phyloP scores from a whole-genome alignment of 169 alveolate genomes.

The Hepatocystis sp. region DNA sequence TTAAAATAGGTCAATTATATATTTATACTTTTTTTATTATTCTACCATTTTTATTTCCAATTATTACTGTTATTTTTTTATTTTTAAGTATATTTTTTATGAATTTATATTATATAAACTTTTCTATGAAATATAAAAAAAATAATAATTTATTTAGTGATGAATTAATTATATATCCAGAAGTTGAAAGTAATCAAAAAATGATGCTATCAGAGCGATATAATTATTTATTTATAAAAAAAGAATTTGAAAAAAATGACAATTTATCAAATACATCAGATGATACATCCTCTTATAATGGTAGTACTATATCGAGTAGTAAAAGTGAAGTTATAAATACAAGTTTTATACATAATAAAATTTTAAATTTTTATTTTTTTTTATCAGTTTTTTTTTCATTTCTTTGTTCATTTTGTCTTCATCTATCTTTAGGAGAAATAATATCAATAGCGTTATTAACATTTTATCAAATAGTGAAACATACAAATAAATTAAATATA shows the following conservation, averaged over 20 bases:
- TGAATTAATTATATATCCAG: constrained; percentile 27
- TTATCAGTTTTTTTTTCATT: constrained; percentile 29
- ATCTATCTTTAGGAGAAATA: constrained; percentile 53
- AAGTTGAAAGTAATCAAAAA: constrained; percentile 25
- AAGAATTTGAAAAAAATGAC: constrained; percentile 49
- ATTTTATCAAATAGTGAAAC: constrained; percentile 60
- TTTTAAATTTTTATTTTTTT: constrained; percentile 43
- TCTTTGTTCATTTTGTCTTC: constrained; percentile 23
- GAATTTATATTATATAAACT: constrained; percentile 42
- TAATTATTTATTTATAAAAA: constrained; percentile 46
- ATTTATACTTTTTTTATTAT: constrained; percentile 49
- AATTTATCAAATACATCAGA: constrained; percentile 57
- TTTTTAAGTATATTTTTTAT: constrained; percentile 46
- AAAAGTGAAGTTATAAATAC: constrained; percentile 73
- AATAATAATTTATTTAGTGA: constrained; percentile 11
- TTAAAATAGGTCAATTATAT: constrained; percentile 20
- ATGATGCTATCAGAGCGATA: constrained; percentile 37
- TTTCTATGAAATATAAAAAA: constrained; percentile 38
- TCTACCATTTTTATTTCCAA: constrained; percentile 59
- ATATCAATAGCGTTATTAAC: constrained; percentile 33
- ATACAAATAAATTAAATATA: constrained; percentile 45
- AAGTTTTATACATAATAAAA: constrained; percentile 11
- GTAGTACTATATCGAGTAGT: constrained; percentile 28
- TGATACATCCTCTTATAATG: constrained; percentile 32
- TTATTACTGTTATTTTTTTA: constrained; percentile 8